Percentiles rank a stretch among this genome's conserved stretches.
Conservation (phyloP, 2,329 filamentous ascomycete genomes). For the Calonectria hawksworthii region DNA sequence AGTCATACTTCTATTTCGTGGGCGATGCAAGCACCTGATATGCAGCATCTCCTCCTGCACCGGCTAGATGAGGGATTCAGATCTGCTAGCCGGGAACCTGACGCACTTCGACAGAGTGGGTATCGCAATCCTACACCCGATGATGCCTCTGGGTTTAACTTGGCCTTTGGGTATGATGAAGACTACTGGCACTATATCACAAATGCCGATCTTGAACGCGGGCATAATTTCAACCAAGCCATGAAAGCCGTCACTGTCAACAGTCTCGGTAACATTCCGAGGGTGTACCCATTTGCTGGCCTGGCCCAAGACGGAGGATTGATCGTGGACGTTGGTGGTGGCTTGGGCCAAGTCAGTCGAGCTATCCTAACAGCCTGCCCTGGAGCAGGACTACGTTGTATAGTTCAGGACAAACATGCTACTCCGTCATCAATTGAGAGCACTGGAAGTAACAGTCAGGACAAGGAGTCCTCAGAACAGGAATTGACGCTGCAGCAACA, state of each 20-base stretch:
- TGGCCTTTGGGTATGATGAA: not conserved
- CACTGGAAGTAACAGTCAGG: not conserved
- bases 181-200: not conserved
- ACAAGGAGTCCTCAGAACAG: not conserved
- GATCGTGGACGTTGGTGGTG: not conserved
- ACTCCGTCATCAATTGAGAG: not conserved
- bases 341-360: not conserved
- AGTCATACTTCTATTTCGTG: not conserved
- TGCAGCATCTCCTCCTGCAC: not conserved
- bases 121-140: not conserved
- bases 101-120: not conserved
- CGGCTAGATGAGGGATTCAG: not conserved
- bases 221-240: not conserved
- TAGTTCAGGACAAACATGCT: not conserved
- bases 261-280: not conserved
- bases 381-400: not conserved
- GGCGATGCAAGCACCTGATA: not conserved
- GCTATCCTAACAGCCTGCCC: not conserved
- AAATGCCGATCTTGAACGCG: not conserved
- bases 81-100: not conserved
- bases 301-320: not conserved
- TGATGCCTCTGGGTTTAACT: not conserved
- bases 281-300: not conserved
- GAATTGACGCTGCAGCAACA: not conserved
- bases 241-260: not conserved